phyloP scores from a whole-genome alignment of 2,329 filamentous ascomycete genomes.

The Orbilia blumenaviensis region DNA sequence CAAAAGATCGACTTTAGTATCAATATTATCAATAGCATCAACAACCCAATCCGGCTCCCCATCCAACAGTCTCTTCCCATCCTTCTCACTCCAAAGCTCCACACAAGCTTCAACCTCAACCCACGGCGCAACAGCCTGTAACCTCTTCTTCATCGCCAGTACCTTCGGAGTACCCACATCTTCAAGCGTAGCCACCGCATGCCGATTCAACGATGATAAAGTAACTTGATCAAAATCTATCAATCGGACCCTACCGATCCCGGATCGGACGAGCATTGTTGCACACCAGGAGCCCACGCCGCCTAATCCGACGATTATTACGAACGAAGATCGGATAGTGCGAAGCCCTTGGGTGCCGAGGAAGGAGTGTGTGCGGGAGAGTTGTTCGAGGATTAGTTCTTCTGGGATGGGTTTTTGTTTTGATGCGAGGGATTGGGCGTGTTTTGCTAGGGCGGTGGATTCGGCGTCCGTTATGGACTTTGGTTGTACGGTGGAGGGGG shows the following conservation, averaged over 20 bases:
- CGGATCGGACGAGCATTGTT: constrained; percentile 85
- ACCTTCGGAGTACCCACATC: constrained; percentile 96
- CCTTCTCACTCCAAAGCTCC: constrained; percentile 78
- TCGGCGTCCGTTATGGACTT: constrained; percentile 64
- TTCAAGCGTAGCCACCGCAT: constrained; percentile 90
- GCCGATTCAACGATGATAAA: constrained; percentile 90
- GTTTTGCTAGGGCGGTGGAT: constrained; percentile 68
- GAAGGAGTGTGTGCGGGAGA: constrained; percentile 92
- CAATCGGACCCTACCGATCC: constrained; percentile 84
- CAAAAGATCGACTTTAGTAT: constrained; percentile 90
- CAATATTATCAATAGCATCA: constrained; percentile 98
- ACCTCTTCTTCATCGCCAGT: constrained; percentile 77
- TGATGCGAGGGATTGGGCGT: constrained; percentile 63
- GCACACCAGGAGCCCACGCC: constrained; percentile 94
- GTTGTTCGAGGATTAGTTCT: constrained; percentile 92
- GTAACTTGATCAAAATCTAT: constrained; percentile 99
- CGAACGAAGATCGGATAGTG: constrained; percentile 80
- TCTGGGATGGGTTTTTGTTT: constrained; percentile 43
- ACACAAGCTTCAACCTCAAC: constrained; percentile 85
- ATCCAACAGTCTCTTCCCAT: constrained; percentile 72
- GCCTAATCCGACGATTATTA: constrained; percentile 90
- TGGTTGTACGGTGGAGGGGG: constrained; percentile 1
- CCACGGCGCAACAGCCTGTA: constrained; percentile 92
- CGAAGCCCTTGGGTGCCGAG: constrained; percentile 81
- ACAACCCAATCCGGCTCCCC: constrained; percentile 85